These are phyloP conservation scores for Pseudozyma flocculosa DNA, from an alignment of 1,284 basidiomycete genomes.

Conservation along the genomic window DNA sequence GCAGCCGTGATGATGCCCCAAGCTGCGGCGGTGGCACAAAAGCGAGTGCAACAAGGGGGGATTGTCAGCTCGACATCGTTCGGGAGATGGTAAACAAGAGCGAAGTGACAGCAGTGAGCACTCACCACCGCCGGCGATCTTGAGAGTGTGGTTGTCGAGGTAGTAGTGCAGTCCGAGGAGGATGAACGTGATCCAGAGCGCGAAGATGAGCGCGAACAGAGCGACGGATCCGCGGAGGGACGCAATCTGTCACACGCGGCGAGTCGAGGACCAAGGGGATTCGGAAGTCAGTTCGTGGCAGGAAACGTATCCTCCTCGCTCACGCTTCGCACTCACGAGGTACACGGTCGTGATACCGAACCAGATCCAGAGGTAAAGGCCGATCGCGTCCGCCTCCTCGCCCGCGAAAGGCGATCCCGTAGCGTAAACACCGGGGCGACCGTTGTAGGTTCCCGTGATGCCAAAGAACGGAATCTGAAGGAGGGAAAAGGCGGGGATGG, in stretches of 20 bases:
- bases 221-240: conserved; percentile 20
- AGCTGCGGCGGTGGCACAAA: conserved; percentile 4
- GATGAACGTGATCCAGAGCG: conserved; percentile 36
- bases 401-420: conserved; percentile 11
- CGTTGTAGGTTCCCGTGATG: conserved; percentile 29
- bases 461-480: conserved; percentile 37
- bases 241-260: conserved; percentile 14
- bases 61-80: too few relatives aligned
- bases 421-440: conserved; percentile 32
- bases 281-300: too few relatives aligned
- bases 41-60: too few relatives aligned
- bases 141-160: conserved; percentile 9
- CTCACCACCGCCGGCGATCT: conserved; percentile 24
- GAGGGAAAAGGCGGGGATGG: too few relatives aligned
- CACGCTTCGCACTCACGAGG: conserved; percentile 9
- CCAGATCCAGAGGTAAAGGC: conserved; percentile 41
- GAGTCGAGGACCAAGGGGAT: too few relatives aligned
- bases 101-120: too few relatives aligned
- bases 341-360: conserved; percentile 44
- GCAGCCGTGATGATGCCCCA: conserved; percentile 37
- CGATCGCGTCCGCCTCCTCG: conserved; percentile 25
- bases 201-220: conserved; percentile 28
- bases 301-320: too few relatives aligned
- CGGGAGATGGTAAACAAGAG: too few relatives aligned
- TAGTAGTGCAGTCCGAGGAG: conserved; percentile 15